These are phyloP conservation scores for Pseudogymnoascus sp. DNA, from an alignment of 2,329 filamentous ascomycete species.

Conservation along the genomic window DNA sequence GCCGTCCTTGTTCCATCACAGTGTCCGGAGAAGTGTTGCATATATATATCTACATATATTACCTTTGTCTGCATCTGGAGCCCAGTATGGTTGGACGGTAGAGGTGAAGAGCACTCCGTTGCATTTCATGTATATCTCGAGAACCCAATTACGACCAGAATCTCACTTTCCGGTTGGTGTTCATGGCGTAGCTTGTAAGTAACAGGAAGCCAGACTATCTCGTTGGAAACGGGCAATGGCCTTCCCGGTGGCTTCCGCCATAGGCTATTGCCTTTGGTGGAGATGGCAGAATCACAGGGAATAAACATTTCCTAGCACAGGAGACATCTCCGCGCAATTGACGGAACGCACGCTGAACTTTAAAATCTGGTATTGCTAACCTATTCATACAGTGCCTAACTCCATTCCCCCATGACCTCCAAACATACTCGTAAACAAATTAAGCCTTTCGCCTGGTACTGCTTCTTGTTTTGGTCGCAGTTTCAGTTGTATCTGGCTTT, in stretches of 20 bases:
- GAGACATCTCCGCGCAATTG: neutral
- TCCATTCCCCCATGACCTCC: neutral
- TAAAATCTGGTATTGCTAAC: neutral
- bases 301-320: neutral
- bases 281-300: neutral
- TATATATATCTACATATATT: neutral
- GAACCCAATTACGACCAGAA: neutral
- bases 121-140: neutral
- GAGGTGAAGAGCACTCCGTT: neutral
- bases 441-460: neutral
- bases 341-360: neutral
- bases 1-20: neutral
- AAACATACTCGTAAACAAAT: neutral
- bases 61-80: neutral
- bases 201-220: neutral
- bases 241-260: neutral
- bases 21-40: neutral
- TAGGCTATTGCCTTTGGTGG: neutral
- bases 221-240: neutral
- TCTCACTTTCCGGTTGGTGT: neutral
- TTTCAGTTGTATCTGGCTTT: slow-evolving; percentile 31
- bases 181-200: neutral
- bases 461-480: slow-evolving; percentile 4
- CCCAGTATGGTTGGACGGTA: neutral
- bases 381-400: neutral